A percentile compares a stretch with the other conserved stretches of the same genome.
Evolutionary conservation across 257 asterid species (phyloP).

Genomic region (Ocimum tenuiflorum): DNA sequence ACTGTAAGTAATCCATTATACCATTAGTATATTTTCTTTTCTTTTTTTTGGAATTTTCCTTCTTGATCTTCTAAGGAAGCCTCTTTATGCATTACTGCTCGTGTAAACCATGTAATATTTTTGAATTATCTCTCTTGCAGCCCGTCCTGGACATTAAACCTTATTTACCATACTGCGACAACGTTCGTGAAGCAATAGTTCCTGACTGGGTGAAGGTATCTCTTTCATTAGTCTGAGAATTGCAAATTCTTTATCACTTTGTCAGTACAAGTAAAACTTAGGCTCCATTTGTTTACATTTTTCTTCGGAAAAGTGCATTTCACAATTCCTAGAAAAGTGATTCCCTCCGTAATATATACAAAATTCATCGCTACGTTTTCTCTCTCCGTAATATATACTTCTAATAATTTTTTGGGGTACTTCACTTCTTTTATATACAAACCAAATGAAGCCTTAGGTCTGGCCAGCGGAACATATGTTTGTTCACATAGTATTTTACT

Average conservation of each 20-base stretch:
- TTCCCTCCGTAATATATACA: no score
- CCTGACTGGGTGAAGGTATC: constrained; percentile 91
- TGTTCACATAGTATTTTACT: background rate
- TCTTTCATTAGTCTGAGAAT: background rate
- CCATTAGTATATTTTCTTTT: background rate
- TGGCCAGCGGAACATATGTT: background rate
- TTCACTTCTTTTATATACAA: no score
- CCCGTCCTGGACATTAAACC: constrained; percentile 97
- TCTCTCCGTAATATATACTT: no score
- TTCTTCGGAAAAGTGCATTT: no score
- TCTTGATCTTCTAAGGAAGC: background rate
- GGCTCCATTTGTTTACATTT: no score
- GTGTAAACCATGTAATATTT: constrained; percentile 19
- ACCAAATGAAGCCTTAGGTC: no score
- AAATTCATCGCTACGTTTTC: no score
- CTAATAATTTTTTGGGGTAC: no score
- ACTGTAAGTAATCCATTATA: constrained; percentile 45
- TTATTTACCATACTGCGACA: constrained; percentile 90
- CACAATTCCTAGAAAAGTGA: no score
- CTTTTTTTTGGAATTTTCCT: background rate
- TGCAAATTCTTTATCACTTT: background rate
- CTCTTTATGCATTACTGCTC: constrained; percentile 5
- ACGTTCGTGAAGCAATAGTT: constrained; percentile 56
- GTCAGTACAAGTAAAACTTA: background rate
- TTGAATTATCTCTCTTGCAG: constrained; percentile 36